A percentile compares a stretch with the other conserved stretches of the same genome.
phyloP scores from a whole-genome alignment of 1,284 basidiomycete genomes.

The Ceratobasidium sp. region DNA sequence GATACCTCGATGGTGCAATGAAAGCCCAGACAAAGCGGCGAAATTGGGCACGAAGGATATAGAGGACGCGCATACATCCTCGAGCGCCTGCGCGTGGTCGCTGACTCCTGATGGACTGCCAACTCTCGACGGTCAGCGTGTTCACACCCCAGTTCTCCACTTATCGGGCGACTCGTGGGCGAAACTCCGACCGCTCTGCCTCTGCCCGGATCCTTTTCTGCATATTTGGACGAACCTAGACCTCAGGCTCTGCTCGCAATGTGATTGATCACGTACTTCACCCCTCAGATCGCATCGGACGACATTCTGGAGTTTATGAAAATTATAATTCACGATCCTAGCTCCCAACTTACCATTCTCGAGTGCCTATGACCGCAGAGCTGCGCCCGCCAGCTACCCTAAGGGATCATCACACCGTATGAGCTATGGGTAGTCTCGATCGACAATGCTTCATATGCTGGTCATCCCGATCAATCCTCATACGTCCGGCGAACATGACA shows the following conservation, averaged over 20 bases:
- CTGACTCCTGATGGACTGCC: constrained; percentile 41
- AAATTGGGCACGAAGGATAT: constrained; percentile 9
- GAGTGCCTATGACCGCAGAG: constrained; percentile 37
- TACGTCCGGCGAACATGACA: constrained; percentile 24
- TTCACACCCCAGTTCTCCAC: constrained; percentile 26
- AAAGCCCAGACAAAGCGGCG: neutral
- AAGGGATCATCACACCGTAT: constrained; percentile 31
- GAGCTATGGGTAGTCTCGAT: constrained; percentile 26
- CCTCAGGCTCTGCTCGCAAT: constrained; percentile 31
- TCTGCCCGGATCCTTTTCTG: constrained; percentile 34
- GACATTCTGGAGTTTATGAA: constrained; percentile 35
- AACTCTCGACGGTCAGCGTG: constrained; percentile 11
- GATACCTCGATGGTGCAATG: constrained; percentile 7
- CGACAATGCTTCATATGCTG: constrained; percentile 37
- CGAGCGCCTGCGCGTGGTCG: constrained; percentile 21
- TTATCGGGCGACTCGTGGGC: constrained; percentile 17
- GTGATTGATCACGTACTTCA: constrained; percentile 38
- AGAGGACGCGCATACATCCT: constrained; percentile 32
- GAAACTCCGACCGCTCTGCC: constrained; percentile 35
- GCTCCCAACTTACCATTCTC: constrained; percentile 29
- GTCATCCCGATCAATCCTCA: constrained; percentile 42
- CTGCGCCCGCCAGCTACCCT: constrained; percentile 20
- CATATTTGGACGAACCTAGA: constrained; percentile 42
- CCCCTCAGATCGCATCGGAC: constrained; percentile 33
- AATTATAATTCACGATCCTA: neutral